Evolutionary conservation across 345 rosid species (phyloP), one percentile per base, ranked within the genome.

Genomic region (Erysimum cheiranthoides): DNA sequence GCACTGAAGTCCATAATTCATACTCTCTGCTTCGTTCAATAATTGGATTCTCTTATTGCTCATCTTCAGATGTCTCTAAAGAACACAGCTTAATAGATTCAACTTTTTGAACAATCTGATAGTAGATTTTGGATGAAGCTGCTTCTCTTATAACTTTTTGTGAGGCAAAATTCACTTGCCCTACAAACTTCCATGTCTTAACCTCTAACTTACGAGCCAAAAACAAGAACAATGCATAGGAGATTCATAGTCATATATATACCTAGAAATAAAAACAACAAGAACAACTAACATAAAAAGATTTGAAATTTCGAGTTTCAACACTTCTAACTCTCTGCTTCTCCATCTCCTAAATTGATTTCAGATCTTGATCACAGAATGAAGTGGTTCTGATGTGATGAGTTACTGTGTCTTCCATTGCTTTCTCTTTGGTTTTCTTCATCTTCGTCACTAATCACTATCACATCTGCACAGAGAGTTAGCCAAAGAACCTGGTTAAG

Each of bases 111-210:
- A 53, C 51, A 16, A 21, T 14, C 35, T 46, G 35, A 32, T 8
- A 35, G 25, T 18, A 21, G n/a, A 45, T 21, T 9, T 58, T 21
- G 1, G 65, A 32, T 70, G 43, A 70, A 14, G 14, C 21, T 34
- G 57, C 66, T 13, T 58, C 36, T 45, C 35, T 69, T 40, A 18
- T 25, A 17, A 17, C 43, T 25, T 40, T 25, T 1, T 67, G 31
- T 27, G 8, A 43, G 6, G 14, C 25, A 16, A 28, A 40, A 40
- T 42, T 12, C 31, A 16, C 32, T 42, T 12, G 30, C 47, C 57
- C 18, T 3, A 45, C 45, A 17, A 70, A 45, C 54, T 42, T 69
- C 32, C 56, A 46, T 46, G 47, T 70, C 45, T 40, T 68, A 43
- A 12, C 40, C 17, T 31, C 7, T n/a, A 1, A 54, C 39, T 39